These are phyloP conservation scores for Leptodontidium sp. DNA, from an alignment of 2,329 filamentous ascomycete species.

Conservation along the genomic window DNA sequence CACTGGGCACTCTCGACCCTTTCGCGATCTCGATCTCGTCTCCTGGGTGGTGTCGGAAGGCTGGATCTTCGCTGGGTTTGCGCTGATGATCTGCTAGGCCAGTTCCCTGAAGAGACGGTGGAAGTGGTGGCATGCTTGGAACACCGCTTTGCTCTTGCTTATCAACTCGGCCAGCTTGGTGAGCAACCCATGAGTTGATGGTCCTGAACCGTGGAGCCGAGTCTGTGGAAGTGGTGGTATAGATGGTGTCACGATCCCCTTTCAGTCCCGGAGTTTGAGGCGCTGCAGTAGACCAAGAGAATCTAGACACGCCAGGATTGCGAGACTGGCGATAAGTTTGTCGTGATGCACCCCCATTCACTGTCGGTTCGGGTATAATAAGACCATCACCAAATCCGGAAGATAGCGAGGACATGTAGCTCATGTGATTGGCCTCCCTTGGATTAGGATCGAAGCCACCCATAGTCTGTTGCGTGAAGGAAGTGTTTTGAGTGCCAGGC, in stretches of 20 bases:
- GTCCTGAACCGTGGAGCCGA: constrained; percentile 61
- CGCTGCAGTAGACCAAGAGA: constrained; percentile 44
- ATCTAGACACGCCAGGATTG: constrained; percentile 33
- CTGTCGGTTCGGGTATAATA: constrained; percentile 52
- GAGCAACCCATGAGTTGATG: constrained; percentile 70
- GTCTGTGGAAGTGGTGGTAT: constrained; percentile 45
- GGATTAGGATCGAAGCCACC: constrained; percentile 39
- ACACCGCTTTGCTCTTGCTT: constrained; percentile 53
- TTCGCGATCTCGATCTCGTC: constrained; percentile 42
- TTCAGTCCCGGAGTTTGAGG: constrained; percentile 28
- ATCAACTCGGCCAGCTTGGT: constrained; percentile 65
- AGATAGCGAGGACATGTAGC: constrained; percentile 65
- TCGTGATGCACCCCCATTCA: constrained; percentile 23
- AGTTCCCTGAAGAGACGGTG: constrained; percentile 30
- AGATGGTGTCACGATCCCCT: constrained; percentile 44
- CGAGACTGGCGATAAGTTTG: constrained; percentile 38
- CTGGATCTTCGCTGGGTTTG: constrained; percentile 42
- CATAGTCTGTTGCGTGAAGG: constrained; percentile 33
- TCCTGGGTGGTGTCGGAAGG: constrained; percentile 45
- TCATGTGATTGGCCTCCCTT: constrained; percentile 40
- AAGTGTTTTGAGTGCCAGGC: constrained; percentile 33
- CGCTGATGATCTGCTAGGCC: constrained; percentile 37
- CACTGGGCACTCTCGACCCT: constrained; percentile 44
- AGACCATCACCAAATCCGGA: constrained; percentile 71
- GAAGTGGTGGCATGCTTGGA: constrained; percentile 43